Evolutionary conservation across 495 filamentous ascomycete genomes (phyloP).

Genomic region (Annulohypoxylon moriforme): DNA sequence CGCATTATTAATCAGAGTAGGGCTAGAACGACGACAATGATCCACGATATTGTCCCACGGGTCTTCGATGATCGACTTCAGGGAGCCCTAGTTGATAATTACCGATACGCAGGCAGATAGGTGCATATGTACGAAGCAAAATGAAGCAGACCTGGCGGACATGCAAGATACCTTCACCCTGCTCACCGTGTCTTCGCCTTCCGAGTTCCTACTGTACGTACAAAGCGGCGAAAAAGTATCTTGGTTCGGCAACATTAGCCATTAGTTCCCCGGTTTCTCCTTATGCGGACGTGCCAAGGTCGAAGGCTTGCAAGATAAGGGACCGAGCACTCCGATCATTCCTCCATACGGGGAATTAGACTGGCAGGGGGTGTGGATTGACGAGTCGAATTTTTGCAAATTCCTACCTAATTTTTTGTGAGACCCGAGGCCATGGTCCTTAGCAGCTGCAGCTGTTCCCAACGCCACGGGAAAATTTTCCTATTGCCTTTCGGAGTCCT

Average conservation of each 20-base stretch:
- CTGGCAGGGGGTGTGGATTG: neutral
- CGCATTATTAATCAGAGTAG: neutral
- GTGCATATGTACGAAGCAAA: neutral
- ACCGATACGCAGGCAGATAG: neutral
- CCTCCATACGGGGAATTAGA: constrained; percentile 11
- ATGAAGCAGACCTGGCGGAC: neutral
- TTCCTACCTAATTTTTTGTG: constrained; percentile 1
- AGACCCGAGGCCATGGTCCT: constrained; percentile 33
- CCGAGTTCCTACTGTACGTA: neutral
- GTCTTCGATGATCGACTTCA: constrained; percentile 6
- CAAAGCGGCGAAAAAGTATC: constrained; percentile 4
- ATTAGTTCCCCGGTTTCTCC: neutral
- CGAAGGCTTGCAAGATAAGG: neutral
- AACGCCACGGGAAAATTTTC: constrained; percentile 5
- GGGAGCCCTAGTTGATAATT: neutral
- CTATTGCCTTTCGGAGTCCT: constrained; percentile 4
- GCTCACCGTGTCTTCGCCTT: neutral
- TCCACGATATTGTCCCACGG: neutral
- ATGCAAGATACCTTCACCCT: neutral
- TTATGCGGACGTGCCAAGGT: constrained; percentile 1
- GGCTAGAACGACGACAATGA: neutral
- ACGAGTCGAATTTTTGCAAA: neutral
- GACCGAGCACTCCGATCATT: constrained; percentile 33
- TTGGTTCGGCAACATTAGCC: constrained; percentile 18
- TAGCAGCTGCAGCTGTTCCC: constrained; percentile 7